Conservation (phyloP, 768 basidiomycete genomes). For the Hygrophorus pudorinus region DNA sequence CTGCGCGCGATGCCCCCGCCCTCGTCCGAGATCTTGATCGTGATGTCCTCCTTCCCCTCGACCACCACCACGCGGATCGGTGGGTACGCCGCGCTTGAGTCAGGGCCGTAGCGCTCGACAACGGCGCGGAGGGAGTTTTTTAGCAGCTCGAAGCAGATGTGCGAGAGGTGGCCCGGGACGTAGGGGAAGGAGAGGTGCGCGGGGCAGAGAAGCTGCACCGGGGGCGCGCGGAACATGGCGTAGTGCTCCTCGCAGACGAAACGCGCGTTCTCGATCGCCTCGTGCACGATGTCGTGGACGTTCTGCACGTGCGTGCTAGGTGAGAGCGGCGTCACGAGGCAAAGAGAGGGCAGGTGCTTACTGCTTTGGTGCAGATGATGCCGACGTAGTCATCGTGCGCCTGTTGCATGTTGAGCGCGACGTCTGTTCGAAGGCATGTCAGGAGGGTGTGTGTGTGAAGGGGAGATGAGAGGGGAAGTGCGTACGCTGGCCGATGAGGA, state of each 20-base stretch:
- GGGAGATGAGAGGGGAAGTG: neutral
- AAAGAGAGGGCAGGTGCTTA: slow-evolving; percentile 26
- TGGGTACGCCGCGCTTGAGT: slow-evolving; percentile 70
- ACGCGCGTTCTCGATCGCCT: slow-evolving; percentile 95
- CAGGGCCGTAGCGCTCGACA: slow-evolving; percentile 84
- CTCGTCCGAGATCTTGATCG: slow-evolving; percentile 97
- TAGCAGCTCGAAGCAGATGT: slow-evolving; percentile 93
- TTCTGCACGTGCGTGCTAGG: slow-evolving; percentile 44
- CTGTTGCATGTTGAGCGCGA: slow-evolving; percentile 88
- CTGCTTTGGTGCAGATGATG: slow-evolving; percentile 91
- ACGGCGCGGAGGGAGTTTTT: slow-evolving; percentile 97
- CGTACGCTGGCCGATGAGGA: slow-evolving; percentile 92
- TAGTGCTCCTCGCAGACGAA: slow-evolving; percentile 96
- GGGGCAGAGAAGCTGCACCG: slow-evolving; percentile 94
- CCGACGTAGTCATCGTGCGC: slow-evolving; percentile 91
- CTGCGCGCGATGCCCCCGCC: slow-evolving; percentile 88
- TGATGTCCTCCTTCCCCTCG: slow-evolving; percentile 97
- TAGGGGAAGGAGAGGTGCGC: slow-evolving; percentile 81
- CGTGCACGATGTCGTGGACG: slow-evolving; percentile 94
- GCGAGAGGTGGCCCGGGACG: slow-evolving; percentile 92
- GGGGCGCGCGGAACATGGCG: slow-evolving; percentile 95
- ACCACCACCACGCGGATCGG: slow-evolving; percentile 93
- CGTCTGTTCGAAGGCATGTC: too few relatives aligned
- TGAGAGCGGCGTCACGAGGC: neutral
- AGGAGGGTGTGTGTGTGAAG: slow-evolving; percentile 2